Evolutionary conservation across 1,284 basidiomycete species (phyloP).

Genomic region (Trametes polyzona): DNA sequence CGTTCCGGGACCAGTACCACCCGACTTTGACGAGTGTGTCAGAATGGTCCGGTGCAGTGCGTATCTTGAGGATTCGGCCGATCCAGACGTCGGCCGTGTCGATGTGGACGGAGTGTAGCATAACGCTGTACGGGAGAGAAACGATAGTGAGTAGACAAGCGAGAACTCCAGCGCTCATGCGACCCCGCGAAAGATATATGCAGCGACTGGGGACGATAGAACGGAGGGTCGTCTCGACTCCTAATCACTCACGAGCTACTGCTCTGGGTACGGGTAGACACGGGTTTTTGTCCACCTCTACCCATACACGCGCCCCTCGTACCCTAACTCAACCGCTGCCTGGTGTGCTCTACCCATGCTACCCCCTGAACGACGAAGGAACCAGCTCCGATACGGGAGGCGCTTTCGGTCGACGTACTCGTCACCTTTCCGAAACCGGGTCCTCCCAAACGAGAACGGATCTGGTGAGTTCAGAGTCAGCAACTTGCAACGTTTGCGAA

Average conservation of each 20-base stretch:
- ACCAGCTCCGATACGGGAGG: too few species aligned
- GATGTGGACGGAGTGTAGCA: slow-evolving; percentile 14
- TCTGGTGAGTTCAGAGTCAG: background rate
- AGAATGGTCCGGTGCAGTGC: background rate
- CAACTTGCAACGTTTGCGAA: background rate
- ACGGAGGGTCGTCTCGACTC: too few species aligned
- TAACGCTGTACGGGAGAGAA: slow-evolving; percentile 12
- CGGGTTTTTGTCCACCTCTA: too few species aligned
- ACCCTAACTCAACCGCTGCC: too few species aligned
- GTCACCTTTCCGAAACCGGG: slow-evolving; percentile 12
- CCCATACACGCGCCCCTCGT: too few species aligned
- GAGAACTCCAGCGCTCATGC: too few species aligned
- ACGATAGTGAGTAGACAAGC: too few species aligned
- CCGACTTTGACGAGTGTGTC: slow-evolving; percentile 9
- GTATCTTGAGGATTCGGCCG: slow-evolving; percentile 16
- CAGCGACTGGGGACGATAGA: background rate
- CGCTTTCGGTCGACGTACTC: slow-evolving; percentile 3
- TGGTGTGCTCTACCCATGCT: too few species aligned
- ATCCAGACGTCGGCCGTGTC: slow-evolving; percentile 15
- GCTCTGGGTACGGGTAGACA: too few species aligned
- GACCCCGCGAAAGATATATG: too few species aligned
- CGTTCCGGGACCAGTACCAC: slow-evolving; percentile 23
- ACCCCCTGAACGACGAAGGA: too few species aligned
- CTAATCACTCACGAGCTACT: too few species aligned
- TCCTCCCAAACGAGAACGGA: background rate